Conservation (phyloP, 805 yeast genomes). For the Barnettozyma siamensis region DNA sequence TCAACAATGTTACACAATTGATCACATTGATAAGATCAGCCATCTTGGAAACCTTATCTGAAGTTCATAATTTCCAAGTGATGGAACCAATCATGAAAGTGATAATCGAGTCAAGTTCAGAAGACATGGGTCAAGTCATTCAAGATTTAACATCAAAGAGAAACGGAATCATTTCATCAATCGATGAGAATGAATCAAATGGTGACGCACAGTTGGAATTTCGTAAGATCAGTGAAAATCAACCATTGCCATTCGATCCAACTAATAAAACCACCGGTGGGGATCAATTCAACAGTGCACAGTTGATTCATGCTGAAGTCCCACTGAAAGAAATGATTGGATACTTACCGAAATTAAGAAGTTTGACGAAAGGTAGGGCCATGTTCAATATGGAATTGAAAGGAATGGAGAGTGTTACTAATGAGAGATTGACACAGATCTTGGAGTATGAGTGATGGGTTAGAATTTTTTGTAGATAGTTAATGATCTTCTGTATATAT, state of each 20-base stretch:
- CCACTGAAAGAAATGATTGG: slow-evolving; percentile 92
- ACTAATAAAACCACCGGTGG: slow-evolving; percentile 28
- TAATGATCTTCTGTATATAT: background rate
- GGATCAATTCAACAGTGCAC: slow-evolving; percentile 25
- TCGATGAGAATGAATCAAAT: slow-evolving; percentile 53
- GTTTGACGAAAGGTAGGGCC: slow-evolving; percentile 87
- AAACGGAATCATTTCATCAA: slow-evolving; percentile 64
- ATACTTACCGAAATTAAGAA: slow-evolving; percentile 68
- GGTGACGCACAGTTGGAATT: slow-evolving; percentile 41
- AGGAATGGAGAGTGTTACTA: slow-evolving; percentile 64
- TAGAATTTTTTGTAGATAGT: too few relatives aligned
- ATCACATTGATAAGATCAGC: slow-evolving; percentile 43
- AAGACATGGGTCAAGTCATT: slow-evolving; percentile 73
- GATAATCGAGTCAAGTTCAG: slow-evolving; percentile 57
- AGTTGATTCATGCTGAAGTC: slow-evolving; percentile 68
- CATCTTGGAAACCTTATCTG: slow-evolving; percentile 33
- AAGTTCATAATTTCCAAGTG: slow-evolving; percentile 37
- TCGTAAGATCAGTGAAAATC: slow-evolving; percentile 48
- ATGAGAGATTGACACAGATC: slow-evolving; percentile 41
- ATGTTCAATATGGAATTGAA: slow-evolving; percentile 71
- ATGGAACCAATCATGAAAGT: slow-evolving; percentile 89
- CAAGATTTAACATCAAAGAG: slow-evolving; percentile 80
- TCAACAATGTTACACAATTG: slow-evolving; percentile 31
- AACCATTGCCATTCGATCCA: slow-evolving; percentile 75
- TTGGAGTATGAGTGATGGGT: slow-evolving; percentile 17